phyloP scores from a whole-genome alignment of 2,329 filamentous ascomycete genomes.

The Aspergillus latus region DNA sequence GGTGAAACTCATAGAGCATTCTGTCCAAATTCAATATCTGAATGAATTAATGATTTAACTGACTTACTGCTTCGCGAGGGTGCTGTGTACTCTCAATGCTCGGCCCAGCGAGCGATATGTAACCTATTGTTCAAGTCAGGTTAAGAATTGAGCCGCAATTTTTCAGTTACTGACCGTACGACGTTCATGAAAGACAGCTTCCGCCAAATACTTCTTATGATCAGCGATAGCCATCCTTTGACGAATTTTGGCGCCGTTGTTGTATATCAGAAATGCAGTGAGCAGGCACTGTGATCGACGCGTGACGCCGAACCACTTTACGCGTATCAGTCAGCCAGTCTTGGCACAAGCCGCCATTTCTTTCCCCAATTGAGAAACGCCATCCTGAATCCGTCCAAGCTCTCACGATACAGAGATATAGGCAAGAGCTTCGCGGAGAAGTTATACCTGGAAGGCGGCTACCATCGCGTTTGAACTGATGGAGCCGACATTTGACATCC shows the following conservation, averaged over 20 bases:
- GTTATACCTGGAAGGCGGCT: neutral
- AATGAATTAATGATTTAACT: neutral
- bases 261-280: slow-evolving; percentile 5
- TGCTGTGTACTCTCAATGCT: slow-evolving; percentile 78
- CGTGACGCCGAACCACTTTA: slow-evolving; percentile 39
- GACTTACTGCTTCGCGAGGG: slow-evolving; percentile 83
- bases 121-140: slow-evolving; percentile 55
- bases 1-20: slow-evolving; percentile 85
- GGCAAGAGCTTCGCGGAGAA: neutral
- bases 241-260: neutral
- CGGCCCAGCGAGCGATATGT: slow-evolving; percentile 85
- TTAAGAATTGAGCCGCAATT: neutral
- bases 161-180: slow-evolving; percentile 59
- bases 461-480: slow-evolving; percentile 21
- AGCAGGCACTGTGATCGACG: neutral
- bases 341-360: slow-evolving; percentile 30
- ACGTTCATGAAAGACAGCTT: slow-evolving; percentile 73
- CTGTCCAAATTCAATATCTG: slow-evolving; percentile 44
- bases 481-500: slow-evolving; percentile 40
- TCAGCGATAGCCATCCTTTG: slow-evolving; percentile 46
- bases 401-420: neutral
- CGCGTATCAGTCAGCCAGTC: slow-evolving; percentile 44
- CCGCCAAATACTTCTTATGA: slow-evolving; percentile 71
- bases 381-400: neutral
- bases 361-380: neutral